These are phyloP conservation scores for Alternaria longipes DNA, from an alignment of 2,329 filamentous ascomycete species.

Conservation along the genomic window DNA sequence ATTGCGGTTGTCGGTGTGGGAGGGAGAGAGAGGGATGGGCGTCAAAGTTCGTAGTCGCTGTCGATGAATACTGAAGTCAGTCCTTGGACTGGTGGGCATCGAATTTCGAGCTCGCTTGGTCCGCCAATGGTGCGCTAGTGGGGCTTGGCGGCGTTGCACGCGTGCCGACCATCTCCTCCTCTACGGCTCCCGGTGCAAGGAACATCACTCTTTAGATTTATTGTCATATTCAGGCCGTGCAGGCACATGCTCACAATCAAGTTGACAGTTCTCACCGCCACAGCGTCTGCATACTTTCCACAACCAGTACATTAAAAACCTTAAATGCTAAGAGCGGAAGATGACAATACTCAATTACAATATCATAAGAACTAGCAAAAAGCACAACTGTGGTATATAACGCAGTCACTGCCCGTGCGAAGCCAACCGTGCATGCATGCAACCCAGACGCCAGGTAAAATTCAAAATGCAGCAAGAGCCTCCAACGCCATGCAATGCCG, in stretches of 20 bases:
- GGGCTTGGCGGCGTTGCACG: constrained; percentile 26
- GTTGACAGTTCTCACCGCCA: neutral
- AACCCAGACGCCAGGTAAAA: constrained; percentile 19
- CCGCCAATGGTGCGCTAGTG: constrained; percentile 22
- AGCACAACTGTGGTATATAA: constrained; percentile 38
- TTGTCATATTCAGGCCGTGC: too few relatives aligned
- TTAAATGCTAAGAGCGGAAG: neutral
- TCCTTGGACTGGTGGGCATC: constrained; percentile 20
- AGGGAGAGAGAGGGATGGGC: constrained; percentile 33
- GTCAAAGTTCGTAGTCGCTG: constrained; percentile 43
- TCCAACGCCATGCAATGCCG: constrained; percentile 49
- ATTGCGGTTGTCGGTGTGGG: constrained; percentile 42
- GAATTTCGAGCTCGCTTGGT: constrained; percentile 25
- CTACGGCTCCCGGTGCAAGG: neutral
- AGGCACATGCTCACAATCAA: neutral
- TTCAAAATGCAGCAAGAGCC: constrained; percentile 8
- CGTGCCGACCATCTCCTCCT: neutral
- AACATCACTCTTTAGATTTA: neutral
- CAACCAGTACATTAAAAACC: neutral
- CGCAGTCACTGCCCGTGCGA: constrained; percentile 21
- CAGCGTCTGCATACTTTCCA: neutral
- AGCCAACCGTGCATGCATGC: constrained; percentile 10
- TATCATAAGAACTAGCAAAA: constrained; percentile 13
- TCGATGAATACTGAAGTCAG: constrained; percentile 24
- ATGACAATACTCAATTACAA: constrained; percentile 3